Evolutionary conservation across 2,329 filamentous ascomycete genomes (phyloP), one percentile per base, ranked within the genome.

Genomic region (Fusarium staphyleae): DNA sequence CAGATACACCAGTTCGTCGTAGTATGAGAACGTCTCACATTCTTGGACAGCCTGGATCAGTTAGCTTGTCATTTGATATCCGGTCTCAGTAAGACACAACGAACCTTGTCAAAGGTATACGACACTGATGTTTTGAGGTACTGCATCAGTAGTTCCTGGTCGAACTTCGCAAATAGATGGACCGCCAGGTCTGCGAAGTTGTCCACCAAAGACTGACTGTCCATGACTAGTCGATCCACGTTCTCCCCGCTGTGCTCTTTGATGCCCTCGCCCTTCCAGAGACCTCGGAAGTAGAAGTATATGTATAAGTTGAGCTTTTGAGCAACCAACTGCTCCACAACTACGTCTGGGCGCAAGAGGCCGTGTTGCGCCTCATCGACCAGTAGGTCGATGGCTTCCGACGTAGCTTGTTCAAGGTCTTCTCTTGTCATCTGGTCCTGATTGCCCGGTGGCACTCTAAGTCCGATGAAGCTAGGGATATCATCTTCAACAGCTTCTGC

Each of bases 1-100:
- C 2, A 99, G 84, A 68, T 95, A 95, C 12, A 99, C 93, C n/a
- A 98, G 83, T 71, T 99, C 95, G 30, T 91, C 89, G 40, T 96
- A 89, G 73, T 90, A 98, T 62, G 88, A 86, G 62, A 85, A 83
- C 12, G 81, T 77, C 72, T 98, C 92, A 69, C 95, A 99, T 66
- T 96, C 86, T 81, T 77, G 83, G 59, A 76, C 89, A 72, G 75
- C 91, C 85, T 81, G 72, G 3, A 4, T 6, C 11, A 11, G 40
- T 67, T 42, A 66, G 64, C 16, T 32, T n/a, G 3, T 16, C n/a
- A 30, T 22, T 11, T 9, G 12, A 5, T 8, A n/a, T 3, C 28
- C 11, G 9, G 12, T 4, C 24, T 9, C 3, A 9, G 13, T 3
- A 26, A 5, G 2, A 9, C 15, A 19, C 2, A 14, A 47, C 68